Percentiles rank a stretch among this genome's conserved stretches.
These are phyloP conservation scores for Boletus austroedulis DNA, from an alignment of 1,284 basidiomycete genomes.

Conservation along the genomic window DNA sequence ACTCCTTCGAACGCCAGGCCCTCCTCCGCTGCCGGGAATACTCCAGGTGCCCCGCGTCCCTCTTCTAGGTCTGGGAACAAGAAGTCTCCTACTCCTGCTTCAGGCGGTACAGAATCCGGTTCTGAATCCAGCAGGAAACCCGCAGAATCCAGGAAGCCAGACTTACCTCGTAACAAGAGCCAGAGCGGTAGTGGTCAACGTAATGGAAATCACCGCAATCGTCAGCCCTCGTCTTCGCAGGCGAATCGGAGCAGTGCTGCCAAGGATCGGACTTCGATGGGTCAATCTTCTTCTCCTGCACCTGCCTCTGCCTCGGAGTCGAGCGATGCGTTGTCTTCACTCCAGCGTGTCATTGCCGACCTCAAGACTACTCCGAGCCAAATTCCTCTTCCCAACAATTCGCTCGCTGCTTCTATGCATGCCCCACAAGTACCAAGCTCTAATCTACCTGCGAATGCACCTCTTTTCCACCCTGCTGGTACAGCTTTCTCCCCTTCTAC, in stretches of 20 bases:
- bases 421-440: constrained; percentile 45
- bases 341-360: constrained; percentile 81
- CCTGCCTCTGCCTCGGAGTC: constrained; percentile 46
- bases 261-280: constrained; percentile 45
- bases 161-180: constrained; percentile 53
- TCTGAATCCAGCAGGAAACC: constrained; percentile 64
- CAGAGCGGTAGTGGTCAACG: constrained; percentile 47
- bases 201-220: constrained; percentile 51
- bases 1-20: constrained; percentile 52
- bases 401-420: constrained; percentile 46
- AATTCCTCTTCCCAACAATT: constrained; percentile 37
- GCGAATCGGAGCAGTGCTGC: constrained; percentile 44
- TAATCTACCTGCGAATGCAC: constrained; percentile 60
- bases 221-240: constrained; percentile 53
- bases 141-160: constrained; percentile 53
- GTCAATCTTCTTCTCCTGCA: constrained; percentile 48
- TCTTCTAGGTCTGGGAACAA: constrained; percentile 63
- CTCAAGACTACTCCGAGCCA: constrained; percentile 65
- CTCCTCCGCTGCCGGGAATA: constrained; percentile 42
- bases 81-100: constrained; percentile 42
- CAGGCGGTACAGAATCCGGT: constrained; percentile 56
- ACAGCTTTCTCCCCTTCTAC: constrained; percentile 50
- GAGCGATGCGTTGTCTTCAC: constrained; percentile 72
- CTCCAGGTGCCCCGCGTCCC: constrained; percentile 51
- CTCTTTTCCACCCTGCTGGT: constrained; percentile 68